These are phyloP conservation scores for Strobilomyces echinocephalus DNA, from an alignment of 768 basidiomycete species.

Conservation along the genomic window DNA sequence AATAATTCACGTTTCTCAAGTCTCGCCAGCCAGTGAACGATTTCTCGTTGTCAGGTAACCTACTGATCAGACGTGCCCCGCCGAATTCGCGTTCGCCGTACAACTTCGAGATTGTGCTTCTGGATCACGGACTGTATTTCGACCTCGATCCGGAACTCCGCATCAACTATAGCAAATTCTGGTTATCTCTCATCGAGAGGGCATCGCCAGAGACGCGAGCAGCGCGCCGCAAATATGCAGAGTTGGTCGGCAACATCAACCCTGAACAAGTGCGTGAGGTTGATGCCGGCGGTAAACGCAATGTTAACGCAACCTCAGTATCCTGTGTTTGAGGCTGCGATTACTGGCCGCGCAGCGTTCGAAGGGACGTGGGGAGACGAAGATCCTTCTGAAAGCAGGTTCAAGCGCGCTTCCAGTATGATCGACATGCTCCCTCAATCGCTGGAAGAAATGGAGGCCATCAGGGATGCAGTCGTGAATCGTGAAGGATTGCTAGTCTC, in stretches of 20 bases:
- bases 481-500: conserved; percentile 78
- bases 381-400: conserved; percentile 29
- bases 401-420: conserved; percentile 68
- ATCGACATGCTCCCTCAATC: conserved; percentile 70
- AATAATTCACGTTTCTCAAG: conserved; percentile 26
- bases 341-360: conserved; percentile 77
- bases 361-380: conserved; percentile 53
- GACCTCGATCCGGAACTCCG: conserved; percentile 79
- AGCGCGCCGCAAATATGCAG: conserved; percentile 81
- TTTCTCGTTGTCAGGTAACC: conserved; percentile 54
- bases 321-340: conserved; percentile 90
- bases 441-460: conserved; percentile 72
- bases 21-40: conserved; percentile 1
- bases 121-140: conserved; percentile 95
- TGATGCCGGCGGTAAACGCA: background rate
- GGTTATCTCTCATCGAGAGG: conserved; percentile 81
- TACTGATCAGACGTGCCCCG: conserved; percentile 79
- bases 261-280: conserved; percentile 64
- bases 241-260: conserved; percentile 85
- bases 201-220: conserved; percentile 59
- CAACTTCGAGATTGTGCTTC: conserved; percentile 92
- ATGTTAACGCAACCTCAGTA: conserved; percentile 48
- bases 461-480: conserved; percentile 77
- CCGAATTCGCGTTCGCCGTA: conserved; percentile 66
- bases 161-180: conserved; percentile 81